These are phyloP conservation scores for Purshia tridentata DNA, from an alignment of 306 rosid species.

Conservation along the genomic window DNA sequence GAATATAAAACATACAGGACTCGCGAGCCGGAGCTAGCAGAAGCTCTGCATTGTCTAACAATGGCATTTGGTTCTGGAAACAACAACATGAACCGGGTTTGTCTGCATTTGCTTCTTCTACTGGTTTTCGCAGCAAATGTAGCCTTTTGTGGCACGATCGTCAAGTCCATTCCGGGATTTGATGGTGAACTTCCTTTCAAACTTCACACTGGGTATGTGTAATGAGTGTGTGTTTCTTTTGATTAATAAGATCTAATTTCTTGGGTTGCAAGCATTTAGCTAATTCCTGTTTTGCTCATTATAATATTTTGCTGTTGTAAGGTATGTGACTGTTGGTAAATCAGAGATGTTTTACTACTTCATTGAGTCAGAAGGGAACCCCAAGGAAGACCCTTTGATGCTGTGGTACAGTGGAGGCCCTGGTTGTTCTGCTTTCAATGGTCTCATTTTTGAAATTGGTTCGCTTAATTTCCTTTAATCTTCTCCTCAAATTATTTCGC, in stretches of 20 bases:
- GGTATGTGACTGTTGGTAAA: neutral
- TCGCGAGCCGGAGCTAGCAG: too few species aligned
- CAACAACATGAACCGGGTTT: neutral
- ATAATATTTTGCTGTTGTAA: neutral
- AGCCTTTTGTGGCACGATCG: constrained; percentile 8
- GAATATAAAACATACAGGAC: too few species aligned
- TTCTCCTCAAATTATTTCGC: too few species aligned
- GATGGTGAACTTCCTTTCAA: constrained; percentile 28
- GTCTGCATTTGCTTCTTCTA: constrained; percentile 14
- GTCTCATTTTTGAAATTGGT: constrained; percentile 18
- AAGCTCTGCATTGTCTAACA: neutral
- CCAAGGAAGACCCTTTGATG: constrained; percentile 12
- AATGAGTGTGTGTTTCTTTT: neutral
- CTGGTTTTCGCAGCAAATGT: constrained; percentile 9
- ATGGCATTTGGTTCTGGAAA: constrained; percentile 1
- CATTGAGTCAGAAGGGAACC: constrained; percentile 20
- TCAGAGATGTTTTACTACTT: constrained; percentile 25
- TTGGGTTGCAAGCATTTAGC: neutral
- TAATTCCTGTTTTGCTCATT: neutral
- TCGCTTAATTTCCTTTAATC: neutral
- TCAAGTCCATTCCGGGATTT: constrained; percentile 21
- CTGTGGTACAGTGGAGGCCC: constrained; percentile 25
- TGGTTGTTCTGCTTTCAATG: constrained; percentile 27
- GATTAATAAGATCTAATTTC: neutral
- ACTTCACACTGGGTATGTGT: constrained; percentile 24